Evolutionary conservation across 2,329 filamentous ascomycete genomes (phyloP), one percentile per base, ranked within the genome.

Genomic region (Oidium heveae): DNA sequence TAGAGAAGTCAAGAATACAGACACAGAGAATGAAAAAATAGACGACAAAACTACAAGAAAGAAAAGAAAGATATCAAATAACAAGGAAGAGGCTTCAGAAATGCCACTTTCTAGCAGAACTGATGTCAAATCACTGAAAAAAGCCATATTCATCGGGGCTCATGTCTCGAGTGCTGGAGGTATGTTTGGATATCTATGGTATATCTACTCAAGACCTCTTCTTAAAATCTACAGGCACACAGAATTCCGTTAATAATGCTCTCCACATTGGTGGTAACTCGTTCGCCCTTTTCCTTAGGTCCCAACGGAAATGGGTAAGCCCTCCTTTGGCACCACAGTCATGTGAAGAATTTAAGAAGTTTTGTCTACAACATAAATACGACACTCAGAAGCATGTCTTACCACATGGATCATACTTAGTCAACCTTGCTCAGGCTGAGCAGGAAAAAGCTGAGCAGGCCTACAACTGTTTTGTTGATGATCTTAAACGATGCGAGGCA

Each of bases 271-370:
- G 88, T 54, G 88, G 84, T 58, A 98, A 96, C 65, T 79, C 88
- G 10, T 94, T 96, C 61, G 91, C 91, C 4, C 73, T 96, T 20
- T 98, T 98, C 69, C 74, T 98, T 61, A 96, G 96, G 66, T 94
- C 86, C 0, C 91, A 98, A 67, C 80, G 88, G 55, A 96, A 94
- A 71, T 98, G 91, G 91, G 74, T 77, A 32, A 93, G 83, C 62
- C 86, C 88, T 9, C 76, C 84, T 0, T 73, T 98, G 4, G 73
- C 82, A 28, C 68, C 77, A 41, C 79, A 83, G 28, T 76, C 82
- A 54, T 73, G 76, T 52, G 72, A 78, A 44, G 74, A 78, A 41
- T 98, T 96, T 69, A 75, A 75, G 55, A 72, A 73, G 46, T 70
- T 78, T 34, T 85, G 86, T 64, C 71, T 76, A 53, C 70, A 80